Percentiles rank a stretch among this genome's conserved stretches.
These are phyloP conservation scores for Cercospora zeina DNA, from an alignment of 2,329 filamentous ascomycete genomes.

Conservation along the genomic window DNA sequence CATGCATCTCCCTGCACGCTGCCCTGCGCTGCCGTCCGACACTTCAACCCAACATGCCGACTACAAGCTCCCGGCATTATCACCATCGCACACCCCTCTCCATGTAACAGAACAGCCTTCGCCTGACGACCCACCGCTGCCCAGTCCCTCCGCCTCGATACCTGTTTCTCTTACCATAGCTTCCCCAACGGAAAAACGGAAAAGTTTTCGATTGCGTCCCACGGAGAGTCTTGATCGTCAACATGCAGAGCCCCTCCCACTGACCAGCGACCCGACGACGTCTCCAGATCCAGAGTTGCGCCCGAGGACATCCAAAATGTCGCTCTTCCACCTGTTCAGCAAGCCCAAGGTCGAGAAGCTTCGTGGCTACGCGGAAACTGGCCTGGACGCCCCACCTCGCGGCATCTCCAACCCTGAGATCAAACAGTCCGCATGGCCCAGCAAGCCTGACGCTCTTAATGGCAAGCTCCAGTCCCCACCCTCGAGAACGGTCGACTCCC, in stretches of 20 bases:
- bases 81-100: slow-evolving; percentile 25
- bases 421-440: background rate
- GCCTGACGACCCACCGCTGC: slow-evolving; percentile 10
- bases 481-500: slow-evolving; percentile 20
- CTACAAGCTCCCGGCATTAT: slow-evolving; percentile 23
- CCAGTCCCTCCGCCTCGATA: slow-evolving; percentile 5
- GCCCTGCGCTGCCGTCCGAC: slow-evolving; percentile 18
- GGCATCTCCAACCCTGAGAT: slow-evolving; percentile 20
- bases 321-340: slow-evolving; percentile 53
- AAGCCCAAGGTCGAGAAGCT: slow-evolving; percentile 52
- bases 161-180: slow-evolving; percentile 19
- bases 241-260: slow-evolving; percentile 27
- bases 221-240: slow-evolving; percentile 25
- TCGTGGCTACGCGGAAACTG: slow-evolving; percentile 50
- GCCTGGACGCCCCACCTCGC: slow-evolving; percentile 33
- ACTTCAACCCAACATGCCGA: slow-evolving; percentile 23
- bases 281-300: slow-evolving; percentile 24
- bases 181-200: slow-evolving; percentile 24
- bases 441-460: slow-evolving; percentile 4
- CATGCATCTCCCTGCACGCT: slow-evolving; percentile 28
- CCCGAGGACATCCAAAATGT: slow-evolving; percentile 44
- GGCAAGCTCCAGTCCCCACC: slow-evolving; percentile 22
- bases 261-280: slow-evolving; percentile 20
- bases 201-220: slow-evolving; percentile 28
- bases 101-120: slow-evolving; percentile 15